phyloP scores from a whole-genome alignment of 371 early-diverging fungal genomes.

The Choanephora cucurbitarum region DNA sequence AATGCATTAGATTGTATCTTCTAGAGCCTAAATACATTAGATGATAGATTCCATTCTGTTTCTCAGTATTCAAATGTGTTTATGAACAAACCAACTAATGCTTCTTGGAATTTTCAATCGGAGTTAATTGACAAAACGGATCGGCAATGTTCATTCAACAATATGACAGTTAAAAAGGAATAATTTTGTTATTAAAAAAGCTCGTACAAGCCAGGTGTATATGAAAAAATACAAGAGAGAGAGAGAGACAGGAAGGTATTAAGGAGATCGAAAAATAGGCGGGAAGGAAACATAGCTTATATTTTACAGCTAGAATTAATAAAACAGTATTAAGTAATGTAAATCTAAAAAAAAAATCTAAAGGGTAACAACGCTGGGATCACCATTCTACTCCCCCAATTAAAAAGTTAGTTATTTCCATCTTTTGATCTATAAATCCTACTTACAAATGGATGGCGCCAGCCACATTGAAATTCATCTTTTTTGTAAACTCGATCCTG shows the following conservation, averaged over 20 bases:
- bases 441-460: slow-evolving; percentile 71
- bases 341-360: slow-evolving; percentile 12
- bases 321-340: background rate
- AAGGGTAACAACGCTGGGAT: slow-evolving; percentile 36
- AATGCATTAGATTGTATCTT: slow-evolving; percentile 17
- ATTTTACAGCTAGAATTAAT: background rate
- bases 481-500: slow-evolving; percentile 54
- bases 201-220: too few relatives aligned
- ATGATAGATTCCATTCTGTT: background rate
- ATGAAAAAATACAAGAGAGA: background rate
- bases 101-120: slow-evolving; percentile 42
- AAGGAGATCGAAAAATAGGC: too few relatives aligned
- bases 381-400: slow-evolving; percentile 39
- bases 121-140: slow-evolving; percentile 38
- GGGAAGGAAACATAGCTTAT: too few relatives aligned
- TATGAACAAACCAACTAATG: slow-evolving; percentile 39
- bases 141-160: slow-evolving; percentile 2
- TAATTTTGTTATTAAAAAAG: too few relatives aligned
- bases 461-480: slow-evolving; percentile 65
- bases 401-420: background rate
- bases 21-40: slow-evolving; percentile 10
- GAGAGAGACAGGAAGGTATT: too few relatives aligned
- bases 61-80: slow-evolving; percentile 20
- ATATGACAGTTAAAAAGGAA: too few relatives aligned
- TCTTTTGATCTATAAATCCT: background rate